Conservation (phyloP, 2,329 filamentous ascomycete genomes). For the Verticillium tricorpus region DNA sequence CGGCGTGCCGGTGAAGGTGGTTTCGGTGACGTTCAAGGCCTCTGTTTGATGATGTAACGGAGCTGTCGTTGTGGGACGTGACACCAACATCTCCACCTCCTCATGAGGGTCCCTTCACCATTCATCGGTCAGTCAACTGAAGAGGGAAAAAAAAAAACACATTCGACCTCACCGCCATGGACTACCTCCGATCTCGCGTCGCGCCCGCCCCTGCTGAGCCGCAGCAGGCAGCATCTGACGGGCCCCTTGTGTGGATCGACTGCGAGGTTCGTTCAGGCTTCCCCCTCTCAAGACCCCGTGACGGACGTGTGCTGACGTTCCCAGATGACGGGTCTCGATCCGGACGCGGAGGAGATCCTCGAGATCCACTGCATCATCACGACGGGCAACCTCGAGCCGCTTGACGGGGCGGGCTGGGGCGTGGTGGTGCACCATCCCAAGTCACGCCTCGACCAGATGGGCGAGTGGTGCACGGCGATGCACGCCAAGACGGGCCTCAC, state of each 20-base stretch:
- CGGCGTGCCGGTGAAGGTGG: not conserved
- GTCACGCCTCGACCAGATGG: slow-evolving; percentile 71
- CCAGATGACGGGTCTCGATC: slow-evolving; percentile 89
- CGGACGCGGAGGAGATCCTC: slow-evolving; percentile 76
- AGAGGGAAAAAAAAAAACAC: not conserved
- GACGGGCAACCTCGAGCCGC: slow-evolving; percentile 67
- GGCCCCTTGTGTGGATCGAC: slow-evolving; percentile 83
- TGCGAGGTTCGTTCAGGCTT: slow-evolving; percentile 38
- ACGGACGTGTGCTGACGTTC: not conserved
- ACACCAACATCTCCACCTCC: not conserved
- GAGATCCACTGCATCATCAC: slow-evolving; percentile 93
- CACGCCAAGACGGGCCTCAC: slow-evolving; percentile 82
- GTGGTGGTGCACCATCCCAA: slow-evolving; percentile 70
- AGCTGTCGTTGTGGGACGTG: not conserved
- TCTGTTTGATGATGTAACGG: too few relatives aligned
- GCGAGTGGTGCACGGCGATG: slow-evolving; percentile 80
- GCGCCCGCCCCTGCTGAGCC: slow-evolving; percentile 4
- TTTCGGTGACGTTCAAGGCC: not conserved
- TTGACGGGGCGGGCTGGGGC: slow-evolving; percentile 77
- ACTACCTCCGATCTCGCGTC: slow-evolving; percentile 6
- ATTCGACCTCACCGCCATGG: slow-evolving; percentile 1
- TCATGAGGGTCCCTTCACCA: not conserved
- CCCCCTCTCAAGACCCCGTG: not conserved
- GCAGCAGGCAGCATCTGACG: slow-evolving; percentile 23
- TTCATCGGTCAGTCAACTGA: not conserved